Base-by-base conservation (phyloP, 2,329 filamentous ascomycete species). In the Sporothrix phasma region DNA sequence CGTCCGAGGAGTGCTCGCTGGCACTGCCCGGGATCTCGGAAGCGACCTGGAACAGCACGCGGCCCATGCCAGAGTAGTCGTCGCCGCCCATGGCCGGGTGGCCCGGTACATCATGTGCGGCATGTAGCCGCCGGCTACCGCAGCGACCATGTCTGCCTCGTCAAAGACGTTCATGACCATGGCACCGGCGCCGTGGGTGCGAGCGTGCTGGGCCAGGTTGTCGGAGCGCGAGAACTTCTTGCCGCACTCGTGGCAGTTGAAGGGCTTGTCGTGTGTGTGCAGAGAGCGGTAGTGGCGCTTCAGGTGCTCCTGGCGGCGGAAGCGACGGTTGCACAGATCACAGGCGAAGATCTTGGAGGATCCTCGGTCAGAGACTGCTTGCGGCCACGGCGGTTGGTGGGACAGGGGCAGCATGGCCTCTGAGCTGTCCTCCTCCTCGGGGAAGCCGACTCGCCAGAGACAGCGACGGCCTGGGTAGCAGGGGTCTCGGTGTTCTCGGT, bases 181-280 rank as follows among this genome's bases (percentile, higher is more conserved):
- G 66, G 92, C 90, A 67, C 92, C 91, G 65, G 87, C 88, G 64
- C 92, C 92, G 73, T 99, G 94, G 4, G 94, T 99, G 68, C 94
- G 87, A 68, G 94, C 88, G 75, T 99, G 94, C 78, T 99, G 94
- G 26, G 92, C 90, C 17, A 99, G 84, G 81, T 99, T 99, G 79
- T 99, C 94, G 71, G 90, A 96, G 71, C 94, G 88, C 22, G 93
- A 97, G 80, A 97, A 99, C 81, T 96, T 97, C 88, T 99, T 99
- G 71, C 94, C 93, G 73, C 94, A 99, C 79, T 99, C 93, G 69
- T 87, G 85, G 82, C 94, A 99, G 79, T 96, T 91, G 72, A 97
- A 99, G 5, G 94, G 94, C 86, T 97, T 99, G 75, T 97, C 94
- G 73, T 96, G 88, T 1, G 94, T 99, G 82, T 99, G 94, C 56